Percentiles rank a stretch among this genome's conserved stretches.
These are phyloP conservation scores for Cladosporium oxysporum DNA, from an alignment of 2,329 filamentous ascomycete genomes.

Conservation along the genomic window DNA sequence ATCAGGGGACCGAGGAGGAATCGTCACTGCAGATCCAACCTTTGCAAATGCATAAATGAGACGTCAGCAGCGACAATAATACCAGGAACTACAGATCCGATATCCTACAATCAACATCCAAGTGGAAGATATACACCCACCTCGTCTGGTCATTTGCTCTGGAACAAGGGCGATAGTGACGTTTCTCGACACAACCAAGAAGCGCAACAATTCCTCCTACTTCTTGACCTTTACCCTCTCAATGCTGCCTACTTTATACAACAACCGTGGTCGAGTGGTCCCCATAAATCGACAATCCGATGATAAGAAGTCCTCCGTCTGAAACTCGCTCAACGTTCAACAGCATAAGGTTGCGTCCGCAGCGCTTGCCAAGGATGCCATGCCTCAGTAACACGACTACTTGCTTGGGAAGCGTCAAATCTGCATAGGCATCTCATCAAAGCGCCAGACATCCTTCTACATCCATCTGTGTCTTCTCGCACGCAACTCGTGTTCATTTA, in stretches of 20 bases:
- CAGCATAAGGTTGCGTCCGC: neutral
- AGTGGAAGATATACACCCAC: neutral
- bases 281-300: neutral
- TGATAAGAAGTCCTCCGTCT: neutral
- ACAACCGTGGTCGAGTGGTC: neutral
- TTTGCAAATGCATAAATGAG: neutral
- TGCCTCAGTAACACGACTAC: neutral
- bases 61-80: neutral
- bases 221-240: neutral
- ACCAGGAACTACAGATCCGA: neutral
- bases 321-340: neutral
- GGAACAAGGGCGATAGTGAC: neutral
- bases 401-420: neutral
- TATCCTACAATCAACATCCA: neutral
- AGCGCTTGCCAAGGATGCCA: conserved; percentile 6
- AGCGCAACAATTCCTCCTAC: neutral
- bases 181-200: neutral
- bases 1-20: neutral
- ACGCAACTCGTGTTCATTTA: no score
- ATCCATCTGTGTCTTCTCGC: neutral
- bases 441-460: neutral
- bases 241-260: neutral
- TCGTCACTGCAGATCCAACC: neutral
- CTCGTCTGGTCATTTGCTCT: neutral
- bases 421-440: neutral